Evolutionary conservation across 192 early-diverging fungal genomes (phyloP).

Genomic region (Phycomyces nitens): DNA sequence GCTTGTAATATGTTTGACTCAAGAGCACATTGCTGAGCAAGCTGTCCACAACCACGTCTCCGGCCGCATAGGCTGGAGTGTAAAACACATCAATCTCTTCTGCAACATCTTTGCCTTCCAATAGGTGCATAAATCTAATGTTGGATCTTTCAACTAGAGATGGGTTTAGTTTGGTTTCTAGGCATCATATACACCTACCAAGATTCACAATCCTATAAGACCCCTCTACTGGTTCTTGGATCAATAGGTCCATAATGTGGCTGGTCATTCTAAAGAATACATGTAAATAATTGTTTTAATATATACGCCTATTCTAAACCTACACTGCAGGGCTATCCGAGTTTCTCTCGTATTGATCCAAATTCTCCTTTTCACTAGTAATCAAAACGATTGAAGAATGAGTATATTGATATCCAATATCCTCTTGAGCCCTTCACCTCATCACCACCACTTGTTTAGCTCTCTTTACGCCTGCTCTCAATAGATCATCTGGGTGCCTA

Average conservation of each 20-base stretch:
- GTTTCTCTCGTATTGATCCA: slow-evolving; percentile 37
- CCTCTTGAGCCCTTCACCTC: slow-evolving; percentile 20
- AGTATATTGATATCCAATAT: neutral
- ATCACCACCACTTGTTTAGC: slow-evolving; percentile 49
- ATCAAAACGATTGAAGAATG: neutral
- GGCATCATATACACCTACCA: slow-evolving; percentile 22
- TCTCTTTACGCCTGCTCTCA: slow-evolving; percentile 41
- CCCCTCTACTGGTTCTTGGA: slow-evolving; percentile 28
- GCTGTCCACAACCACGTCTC: slow-evolving; percentile 53
- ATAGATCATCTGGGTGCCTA: slow-evolving; percentile 42
- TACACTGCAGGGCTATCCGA: slow-evolving; percentile 45
- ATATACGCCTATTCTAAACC: neutral
- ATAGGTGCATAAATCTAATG: slow-evolving; percentile 54
- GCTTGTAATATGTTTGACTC: slow-evolving; percentile 51
- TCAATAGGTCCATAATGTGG: slow-evolving; percentile 55
- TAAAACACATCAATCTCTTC: slow-evolving; percentile 43
- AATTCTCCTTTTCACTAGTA: slow-evolving; percentile 27
- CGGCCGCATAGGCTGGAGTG: slow-evolving; percentile 62
- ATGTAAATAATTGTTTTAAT: neutral
- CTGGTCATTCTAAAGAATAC: slow-evolving; percentile 52
- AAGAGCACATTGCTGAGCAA: slow-evolving; percentile 53
- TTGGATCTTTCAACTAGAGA: slow-evolving; percentile 43
- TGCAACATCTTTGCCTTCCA: slow-evolving; percentile 32
- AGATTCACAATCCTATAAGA: slow-evolving; percentile 44
- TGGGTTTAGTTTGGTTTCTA: neutral